A percentile compares a stretch with the other conserved stretches of the same genome.
phyloP scores from a whole-genome alignment of 805 yeast species.

The Teunomyces gatunensis region DNA sequence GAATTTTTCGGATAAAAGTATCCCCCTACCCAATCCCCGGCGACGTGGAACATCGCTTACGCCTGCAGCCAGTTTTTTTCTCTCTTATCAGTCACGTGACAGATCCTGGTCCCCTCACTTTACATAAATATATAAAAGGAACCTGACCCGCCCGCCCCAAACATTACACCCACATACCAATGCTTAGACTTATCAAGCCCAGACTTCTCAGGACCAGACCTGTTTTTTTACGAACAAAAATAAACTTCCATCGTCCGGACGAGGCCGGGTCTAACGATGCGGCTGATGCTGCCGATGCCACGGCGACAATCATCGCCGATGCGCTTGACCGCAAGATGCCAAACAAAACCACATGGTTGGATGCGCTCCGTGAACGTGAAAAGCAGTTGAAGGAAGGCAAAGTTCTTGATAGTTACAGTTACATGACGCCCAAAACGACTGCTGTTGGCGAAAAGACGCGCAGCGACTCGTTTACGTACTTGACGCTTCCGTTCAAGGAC shows the following conservation, averaged over 20 bases:
- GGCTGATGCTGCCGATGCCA: conserved; percentile 69
- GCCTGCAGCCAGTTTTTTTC: too few species aligned
- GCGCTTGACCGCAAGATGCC: conserved; percentile 46
- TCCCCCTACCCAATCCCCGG: too few species aligned
- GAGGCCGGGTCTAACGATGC: conserved; percentile 46
- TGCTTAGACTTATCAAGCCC: not conserved
- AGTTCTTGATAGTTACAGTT: conserved; percentile 65
- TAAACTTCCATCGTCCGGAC: conserved; percentile 29
- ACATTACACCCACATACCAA: not conserved
- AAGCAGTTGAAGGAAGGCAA: conserved; percentile 72
- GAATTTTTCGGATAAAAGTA: too few species aligned
- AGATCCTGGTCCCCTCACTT: not conserved
- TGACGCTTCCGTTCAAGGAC: conserved; percentile 77
- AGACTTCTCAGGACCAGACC: not conserved
- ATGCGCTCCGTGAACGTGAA: conserved; percentile 72
- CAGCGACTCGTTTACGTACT: conserved; percentile 69
- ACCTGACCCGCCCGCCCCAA: too few species aligned
- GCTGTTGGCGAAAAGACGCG: conserved; percentile 71
- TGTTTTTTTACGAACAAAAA: not conserved
- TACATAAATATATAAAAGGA: not conserved
- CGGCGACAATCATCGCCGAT: conserved; percentile 68
- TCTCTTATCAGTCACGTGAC: too few species aligned
- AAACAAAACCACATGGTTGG: conserved; percentile 76
- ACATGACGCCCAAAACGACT: conserved; percentile 69
- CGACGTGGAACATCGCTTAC: too few species aligned